Conservation (phyloP, 441 rosid genomes). For the Bruguiera hainesii region DNA sequence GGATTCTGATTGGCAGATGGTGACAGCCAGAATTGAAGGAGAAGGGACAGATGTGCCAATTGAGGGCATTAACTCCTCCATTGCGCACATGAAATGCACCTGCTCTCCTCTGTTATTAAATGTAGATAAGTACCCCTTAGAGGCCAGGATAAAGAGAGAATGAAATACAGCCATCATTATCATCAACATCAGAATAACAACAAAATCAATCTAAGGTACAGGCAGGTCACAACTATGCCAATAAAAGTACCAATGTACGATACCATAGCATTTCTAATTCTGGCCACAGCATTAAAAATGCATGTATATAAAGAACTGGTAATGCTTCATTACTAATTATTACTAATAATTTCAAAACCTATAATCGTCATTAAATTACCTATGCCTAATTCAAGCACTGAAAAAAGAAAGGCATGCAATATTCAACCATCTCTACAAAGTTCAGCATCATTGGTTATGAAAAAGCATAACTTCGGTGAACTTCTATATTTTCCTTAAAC, state of each 20-base stretch:
- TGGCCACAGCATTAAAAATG: neutral
- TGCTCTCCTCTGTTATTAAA: constrained; percentile 74
- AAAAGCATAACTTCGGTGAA: neutral
- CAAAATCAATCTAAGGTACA: neutral
- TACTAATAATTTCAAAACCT: neutral
- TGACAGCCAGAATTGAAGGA: constrained; percentile 65
- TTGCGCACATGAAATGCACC: constrained; percentile 70
- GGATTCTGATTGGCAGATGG: constrained; percentile 69
- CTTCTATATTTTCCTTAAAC: neutral
- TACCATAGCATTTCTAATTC: neutral
- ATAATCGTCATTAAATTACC: neutral
- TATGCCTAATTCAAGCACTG: neutral
- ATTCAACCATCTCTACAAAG: neutral
- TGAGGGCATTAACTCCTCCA: constrained; percentile 93
- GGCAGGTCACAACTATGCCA: neutral
- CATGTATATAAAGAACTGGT: neutral
- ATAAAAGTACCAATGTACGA: neutral
- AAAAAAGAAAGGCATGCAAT: neutral
- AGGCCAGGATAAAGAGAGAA: constrained; percentile 13
- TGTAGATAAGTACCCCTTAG: constrained; percentile 29
- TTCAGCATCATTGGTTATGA: neutral
- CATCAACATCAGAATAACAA: constrained; percentile 15
- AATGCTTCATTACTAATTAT: neutral
- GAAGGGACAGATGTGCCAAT: constrained; percentile 76
- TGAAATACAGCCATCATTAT: constrained; percentile 24